phyloP scores from a whole-genome alignment of 1,284 basidiomycete genomes.

The Ceratobasidium sp. region DNA sequence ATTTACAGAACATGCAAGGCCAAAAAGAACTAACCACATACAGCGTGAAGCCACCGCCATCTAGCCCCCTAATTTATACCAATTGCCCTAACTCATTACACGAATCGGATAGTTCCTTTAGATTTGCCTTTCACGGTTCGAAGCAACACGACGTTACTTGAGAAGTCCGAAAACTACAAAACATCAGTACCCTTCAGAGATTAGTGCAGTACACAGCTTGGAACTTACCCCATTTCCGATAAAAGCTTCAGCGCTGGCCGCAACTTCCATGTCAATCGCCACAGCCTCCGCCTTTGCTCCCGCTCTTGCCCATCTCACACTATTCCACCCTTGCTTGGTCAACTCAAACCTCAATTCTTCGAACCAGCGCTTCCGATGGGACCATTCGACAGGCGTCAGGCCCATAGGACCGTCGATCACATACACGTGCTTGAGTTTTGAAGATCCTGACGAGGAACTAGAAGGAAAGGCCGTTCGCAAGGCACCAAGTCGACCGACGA shows the following conservation, averaged over 20 bases:
- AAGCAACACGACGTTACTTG: constrained; percentile 28
- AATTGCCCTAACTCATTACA: not conserved
- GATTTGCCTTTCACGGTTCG: not conserved
- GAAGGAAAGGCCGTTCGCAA: constrained; percentile 10
- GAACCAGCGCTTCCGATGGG: constrained; percentile 28
- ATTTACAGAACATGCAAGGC: too few relatives aligned
- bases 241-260: constrained; percentile 5
- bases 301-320: constrained; percentile 26
- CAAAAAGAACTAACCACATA: too few relatives aligned
- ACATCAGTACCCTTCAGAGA: too few relatives aligned
- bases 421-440: constrained; percentile 24
- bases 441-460: not conserved
- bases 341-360: constrained; percentile 20
- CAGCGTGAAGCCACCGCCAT: too few relatives aligned
- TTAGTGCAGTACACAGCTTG: too few relatives aligned
- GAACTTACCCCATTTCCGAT: constrained; percentile 31
- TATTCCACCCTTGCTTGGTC: constrained; percentile 23
- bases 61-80: too few relatives aligned
- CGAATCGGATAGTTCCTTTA: constrained; percentile 11
- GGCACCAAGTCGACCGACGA: constrained; percentile 18
- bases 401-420: constrained; percentile 30
- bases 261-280: constrained; percentile 29
- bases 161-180: constrained; percentile 36
- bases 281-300: constrained; percentile 24
- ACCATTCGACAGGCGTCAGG: not conserved